These are phyloP conservation scores for Didymella arachidicola DNA, from an alignment of 2,329 filamentous ascomycete species.

Conservation along the genomic window DNA sequence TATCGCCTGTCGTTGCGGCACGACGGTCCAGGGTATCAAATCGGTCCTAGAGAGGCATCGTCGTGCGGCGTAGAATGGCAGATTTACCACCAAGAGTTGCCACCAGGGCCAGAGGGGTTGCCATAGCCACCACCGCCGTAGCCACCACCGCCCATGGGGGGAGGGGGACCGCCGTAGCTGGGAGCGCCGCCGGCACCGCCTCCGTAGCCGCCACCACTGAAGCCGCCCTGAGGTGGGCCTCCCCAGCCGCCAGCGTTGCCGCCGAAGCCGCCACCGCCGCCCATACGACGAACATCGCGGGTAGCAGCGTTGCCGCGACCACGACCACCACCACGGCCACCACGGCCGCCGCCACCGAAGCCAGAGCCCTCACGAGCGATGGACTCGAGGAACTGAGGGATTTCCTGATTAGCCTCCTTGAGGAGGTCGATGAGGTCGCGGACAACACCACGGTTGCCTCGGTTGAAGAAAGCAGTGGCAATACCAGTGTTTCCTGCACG, in stretches of 20 bases:
- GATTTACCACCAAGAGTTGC: conserved; percentile 73
- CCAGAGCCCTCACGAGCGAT: conserved; percentile 92
- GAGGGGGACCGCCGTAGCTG: conserved; percentile 70
- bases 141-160: conserved; percentile 51
- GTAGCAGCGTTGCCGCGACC: conserved; percentile 74
- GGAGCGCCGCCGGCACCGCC: conserved; percentile 55
- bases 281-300: conserved; percentile 80
- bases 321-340: conserved; percentile 71
- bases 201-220: conserved; percentile 50
- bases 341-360: conserved; percentile 75
- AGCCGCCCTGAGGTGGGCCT: conserved; percentile 42
- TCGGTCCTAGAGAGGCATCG: conserved; percentile 40
- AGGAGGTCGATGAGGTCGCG: conserved; percentile 96
- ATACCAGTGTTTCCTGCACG: conserved; percentile 99
- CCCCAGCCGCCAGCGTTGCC: conserved; percentile 57
- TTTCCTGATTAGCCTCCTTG: conserved; percentile 98
- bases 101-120: conserved; percentile 70
- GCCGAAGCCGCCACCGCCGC: conserved; percentile 61
- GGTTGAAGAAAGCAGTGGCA: conserved; percentile 99
- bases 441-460: conserved; percentile 96
- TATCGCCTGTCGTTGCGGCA: conserved; percentile 27
- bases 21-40: conserved; percentile 36
- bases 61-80: conserved; percentile 28
- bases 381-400: conserved; percentile 92
- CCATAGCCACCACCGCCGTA: conserved; percentile 67